A percentile compares a stretch with the other conserved stretches of the same genome.
Evolutionary conservation across 306 rosid species (phyloP).

Genomic region (Cicer bijugum): DNA sequence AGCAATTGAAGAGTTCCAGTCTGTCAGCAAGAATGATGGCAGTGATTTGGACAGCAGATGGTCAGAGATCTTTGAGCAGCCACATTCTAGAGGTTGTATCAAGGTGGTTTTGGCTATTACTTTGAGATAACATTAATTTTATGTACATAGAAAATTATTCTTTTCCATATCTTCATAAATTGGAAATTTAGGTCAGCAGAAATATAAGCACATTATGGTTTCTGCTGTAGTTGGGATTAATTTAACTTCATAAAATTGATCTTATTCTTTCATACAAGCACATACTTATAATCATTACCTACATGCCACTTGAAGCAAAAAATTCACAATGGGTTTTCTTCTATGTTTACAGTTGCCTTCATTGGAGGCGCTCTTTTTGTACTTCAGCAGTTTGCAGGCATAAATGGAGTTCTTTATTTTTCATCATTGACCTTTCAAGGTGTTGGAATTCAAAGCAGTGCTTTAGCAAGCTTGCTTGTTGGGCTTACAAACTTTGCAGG

Average conservation of each 20-base stretch:
- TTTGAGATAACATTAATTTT: slow-evolving; percentile 3
- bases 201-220: slow-evolving; percentile 23
- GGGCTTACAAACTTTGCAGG: slow-evolving; percentile 92
- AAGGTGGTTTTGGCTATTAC: slow-evolving; percentile 61
- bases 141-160: slow-evolving; percentile 6
- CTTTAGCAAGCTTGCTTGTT: slow-evolving; percentile 75
- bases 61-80: slow-evolving; percentile 77
- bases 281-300: slow-evolving; percentile 16
- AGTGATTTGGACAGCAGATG: slow-evolving; percentile 76
- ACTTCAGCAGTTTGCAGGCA: slow-evolving; percentile 91
- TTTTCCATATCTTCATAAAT: slow-evolving; percentile 21
- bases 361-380: slow-evolving; percentile 81
- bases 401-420: slow-evolving; percentile 90
- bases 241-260: slow-evolving; percentile 25
- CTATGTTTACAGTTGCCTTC: slow-evolving; percentile 71
- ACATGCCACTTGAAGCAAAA: slow-evolving; percentile 26
- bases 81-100: slow-evolving; percentile 91
- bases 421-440: slow-evolving; percentile 86
- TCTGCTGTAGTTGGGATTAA: not conserved
- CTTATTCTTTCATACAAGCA: slow-evolving; percentile 25
- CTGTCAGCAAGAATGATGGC: slow-evolving; percentile 73
- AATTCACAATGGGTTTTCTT: slow-evolving; percentile 38
- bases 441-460: slow-evolving; percentile 75
- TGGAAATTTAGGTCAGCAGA: slow-evolving; percentile 23
- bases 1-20: slow-evolving; percentile 77